A percentile compares a stretch with the other conserved stretches of the same genome.
Conservation (phyloP, 768 basidiomycete species). For the Mycena belliarum region DNA sequence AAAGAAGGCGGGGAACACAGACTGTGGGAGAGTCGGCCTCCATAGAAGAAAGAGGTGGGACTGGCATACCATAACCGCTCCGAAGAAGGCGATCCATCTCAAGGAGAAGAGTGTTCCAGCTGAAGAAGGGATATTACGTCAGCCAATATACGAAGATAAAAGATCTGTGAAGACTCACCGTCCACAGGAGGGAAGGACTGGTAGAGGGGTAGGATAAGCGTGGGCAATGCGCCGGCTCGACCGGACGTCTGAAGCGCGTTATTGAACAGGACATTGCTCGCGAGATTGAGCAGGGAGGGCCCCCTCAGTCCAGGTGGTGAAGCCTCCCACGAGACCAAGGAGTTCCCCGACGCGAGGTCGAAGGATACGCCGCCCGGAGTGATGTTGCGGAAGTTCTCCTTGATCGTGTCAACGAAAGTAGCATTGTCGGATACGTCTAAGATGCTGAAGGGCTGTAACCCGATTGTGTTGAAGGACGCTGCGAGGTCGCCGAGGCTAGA, state of each 20-base stretch:
- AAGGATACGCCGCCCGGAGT: constrained; percentile 70
- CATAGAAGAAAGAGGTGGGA: neutral
- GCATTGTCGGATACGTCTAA: constrained; percentile 53
- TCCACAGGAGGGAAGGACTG: constrained; percentile 57
- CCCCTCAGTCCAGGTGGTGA: constrained; percentile 59
- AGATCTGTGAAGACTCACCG: constrained; percentile 11
- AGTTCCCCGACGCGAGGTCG: constrained; percentile 46
- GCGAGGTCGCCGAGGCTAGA: constrained; percentile 45
- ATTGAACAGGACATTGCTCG: constrained; percentile 67
- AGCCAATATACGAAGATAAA: neutral
- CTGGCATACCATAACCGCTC: constrained; percentile 59
- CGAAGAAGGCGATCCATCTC: constrained; percentile 78
- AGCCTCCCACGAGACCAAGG: constrained; percentile 75
- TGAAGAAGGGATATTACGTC: neutral
- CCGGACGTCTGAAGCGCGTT: constrained; percentile 57
- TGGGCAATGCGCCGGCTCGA: constrained; percentile 35
- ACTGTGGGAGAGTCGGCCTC: constrained; percentile 35
- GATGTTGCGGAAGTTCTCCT: constrained; percentile 53
- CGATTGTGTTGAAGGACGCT: constrained; percentile 28
- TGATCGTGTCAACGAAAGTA: constrained; percentile 58
- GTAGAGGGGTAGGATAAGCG: constrained; percentile 61
- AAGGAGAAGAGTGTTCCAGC: constrained; percentile 58
- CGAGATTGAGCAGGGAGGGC: constrained; percentile 65
- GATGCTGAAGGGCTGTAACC: constrained; percentile 31
- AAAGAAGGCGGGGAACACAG: constrained; percentile 82